phyloP scores from a whole-genome alignment of 768 basidiomycete genomes.

The Chalciporus chontae region DNA sequence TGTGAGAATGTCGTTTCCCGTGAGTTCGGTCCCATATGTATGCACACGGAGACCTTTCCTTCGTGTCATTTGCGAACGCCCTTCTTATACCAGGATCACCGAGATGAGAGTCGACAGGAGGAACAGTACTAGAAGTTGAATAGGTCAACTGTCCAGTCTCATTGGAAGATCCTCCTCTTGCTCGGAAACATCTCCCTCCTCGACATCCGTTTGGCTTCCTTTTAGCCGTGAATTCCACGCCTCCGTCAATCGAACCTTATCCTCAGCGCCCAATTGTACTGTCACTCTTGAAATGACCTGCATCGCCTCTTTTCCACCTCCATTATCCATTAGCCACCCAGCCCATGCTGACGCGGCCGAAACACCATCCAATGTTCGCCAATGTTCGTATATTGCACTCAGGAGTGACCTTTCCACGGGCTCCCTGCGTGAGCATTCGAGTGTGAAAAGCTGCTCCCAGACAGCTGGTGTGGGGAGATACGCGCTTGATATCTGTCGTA shows the following conservation, averaged over 20 bases:
- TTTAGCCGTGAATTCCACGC: constrained; percentile 32
- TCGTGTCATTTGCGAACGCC: too few species aligned
- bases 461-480: constrained; percentile 43
- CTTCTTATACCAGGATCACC: neutral
- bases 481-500: constrained; percentile 39
- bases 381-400: constrained; percentile 37
- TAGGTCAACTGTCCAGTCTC: constrained; percentile 8
- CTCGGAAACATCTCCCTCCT: constrained; percentile 7
- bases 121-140: neutral
- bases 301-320: constrained; percentile 40
- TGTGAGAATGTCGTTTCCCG: neutral
- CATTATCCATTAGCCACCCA: constrained; percentile 42
- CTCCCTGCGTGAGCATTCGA: constrained; percentile 21
- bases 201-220: constrained; percentile 7
- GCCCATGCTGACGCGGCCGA: constrained; percentile 45
- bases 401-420: constrained; percentile 18
- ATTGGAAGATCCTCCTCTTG: constrained; percentile 13
- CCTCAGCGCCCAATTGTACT: constrained; percentile 23
- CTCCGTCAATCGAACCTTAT: constrained; percentile 33
- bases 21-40: neutral
- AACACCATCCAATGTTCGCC: constrained; percentile 37
- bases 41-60: too few species aligned
- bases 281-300: constrained; percentile 34
- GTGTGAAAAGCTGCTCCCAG: constrained; percentile 42
- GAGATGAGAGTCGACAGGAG: neutral